Evolutionary conservation across 2,329 filamentous ascomycete species (phyloP).

Genomic region (Pyricularia sp.): DNA sequence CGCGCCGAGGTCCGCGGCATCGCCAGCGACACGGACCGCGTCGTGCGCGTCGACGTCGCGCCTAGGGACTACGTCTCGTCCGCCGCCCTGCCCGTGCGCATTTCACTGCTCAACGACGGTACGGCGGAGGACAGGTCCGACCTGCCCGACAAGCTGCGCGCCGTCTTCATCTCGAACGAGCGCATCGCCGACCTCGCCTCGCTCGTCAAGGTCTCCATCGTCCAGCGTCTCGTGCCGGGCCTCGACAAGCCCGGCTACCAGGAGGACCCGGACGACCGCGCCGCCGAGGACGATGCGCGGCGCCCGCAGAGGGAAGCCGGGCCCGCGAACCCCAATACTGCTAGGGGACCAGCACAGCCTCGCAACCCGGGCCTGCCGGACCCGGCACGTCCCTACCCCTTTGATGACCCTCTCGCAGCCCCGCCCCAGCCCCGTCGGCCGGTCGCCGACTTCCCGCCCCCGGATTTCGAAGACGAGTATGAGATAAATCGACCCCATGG

Average conservation of each 20-base stretch:
- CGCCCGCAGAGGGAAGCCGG: slow-evolving; percentile 26
- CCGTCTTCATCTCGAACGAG: slow-evolving; percentile 64
- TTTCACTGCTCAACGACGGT: slow-evolving; percentile 25
- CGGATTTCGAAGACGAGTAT: slow-evolving; percentile 88
- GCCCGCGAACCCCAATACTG: slow-evolving; percentile 18
- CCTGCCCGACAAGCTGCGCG: slow-evolving; percentile 37
- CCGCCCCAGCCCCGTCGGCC: slow-evolving; percentile 48
- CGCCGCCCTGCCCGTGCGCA: slow-evolving; percentile 44
- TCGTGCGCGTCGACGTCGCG: slow-evolving; percentile 65
- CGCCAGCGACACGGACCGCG: slow-evolving; percentile 71
- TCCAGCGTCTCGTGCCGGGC: slow-evolving; percentile 74
- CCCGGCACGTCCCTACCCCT: slow-evolving; percentile 58
- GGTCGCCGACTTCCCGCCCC: slow-evolving; percentile 67
- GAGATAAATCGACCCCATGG: slow-evolving; percentile 63
- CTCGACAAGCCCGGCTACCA: slow-evolving; percentile 69
- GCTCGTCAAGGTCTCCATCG: slow-evolving; percentile 67
- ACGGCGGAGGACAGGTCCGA: slow-evolving; percentile 39
- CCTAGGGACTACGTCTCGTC: slow-evolving; percentile 67
- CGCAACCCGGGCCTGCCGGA: slow-evolving; percentile 42
- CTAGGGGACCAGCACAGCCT: slow-evolving; percentile 20
- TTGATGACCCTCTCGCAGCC: slow-evolving; percentile 52
- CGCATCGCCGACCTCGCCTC: slow-evolving; percentile 60
- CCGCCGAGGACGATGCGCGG: slow-evolving; percentile 28
- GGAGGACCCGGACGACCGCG: slow-evolving; percentile 36
- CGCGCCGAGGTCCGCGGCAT: slow-evolving; percentile 80